phyloP scores from a whole-genome alignment of 2,329 filamentous ascomycete genomes.

The Chaetomium strumarium region DNA sequence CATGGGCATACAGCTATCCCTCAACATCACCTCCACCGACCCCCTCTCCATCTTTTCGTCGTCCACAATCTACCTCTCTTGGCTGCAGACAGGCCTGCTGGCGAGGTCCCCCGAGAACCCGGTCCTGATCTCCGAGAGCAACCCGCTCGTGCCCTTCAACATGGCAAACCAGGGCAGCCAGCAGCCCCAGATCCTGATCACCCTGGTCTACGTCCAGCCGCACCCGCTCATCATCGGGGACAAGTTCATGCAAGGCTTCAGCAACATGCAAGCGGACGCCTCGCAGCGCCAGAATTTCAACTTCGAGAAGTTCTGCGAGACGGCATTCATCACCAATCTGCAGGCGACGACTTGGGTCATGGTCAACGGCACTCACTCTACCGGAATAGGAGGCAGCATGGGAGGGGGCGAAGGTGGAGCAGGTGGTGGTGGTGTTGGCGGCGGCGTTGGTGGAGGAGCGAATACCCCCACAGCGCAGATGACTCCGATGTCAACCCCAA shows the following conservation, averaged over 20 bases:
- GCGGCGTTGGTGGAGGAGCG: not conserved
- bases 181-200: slow-evolving; percentile 15
- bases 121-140: slow-evolving; percentile 13
- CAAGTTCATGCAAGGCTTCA: slow-evolving; percentile 9
- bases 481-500: not conserved
- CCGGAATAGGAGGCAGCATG: not conserved
- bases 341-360: slow-evolving; percentile 13
- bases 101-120: slow-evolving; percentile 2
- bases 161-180: slow-evolving; percentile 1
- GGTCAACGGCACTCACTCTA: slow-evolving; percentile 8
- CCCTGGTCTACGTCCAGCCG: slow-evolving; percentile 18
- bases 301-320: slow-evolving; percentile 14
- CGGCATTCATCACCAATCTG: slow-evolving; percentile 9
- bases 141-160: slow-evolving; percentile 20
- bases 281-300: slow-evolving; percentile 14
- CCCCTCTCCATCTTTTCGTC: slow-evolving; percentile 12
- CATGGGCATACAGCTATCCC: slow-evolving; percentile 11
- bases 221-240: slow-evolving; percentile 16
- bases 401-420: not conserved
- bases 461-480: not conserved
- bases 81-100: slow-evolving; percentile 14
- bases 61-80: slow-evolving; percentile 14
- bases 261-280: slow-evolving; percentile 9
- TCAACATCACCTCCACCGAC: slow-evolving; percentile 16
- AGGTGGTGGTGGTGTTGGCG: too few relatives aligned